Evolutionary conservation across 2,329 filamentous ascomycete species (phyloP), one percentile per base, ranked within the genome.

Genomic region (Penicillium sp.): DNA sequence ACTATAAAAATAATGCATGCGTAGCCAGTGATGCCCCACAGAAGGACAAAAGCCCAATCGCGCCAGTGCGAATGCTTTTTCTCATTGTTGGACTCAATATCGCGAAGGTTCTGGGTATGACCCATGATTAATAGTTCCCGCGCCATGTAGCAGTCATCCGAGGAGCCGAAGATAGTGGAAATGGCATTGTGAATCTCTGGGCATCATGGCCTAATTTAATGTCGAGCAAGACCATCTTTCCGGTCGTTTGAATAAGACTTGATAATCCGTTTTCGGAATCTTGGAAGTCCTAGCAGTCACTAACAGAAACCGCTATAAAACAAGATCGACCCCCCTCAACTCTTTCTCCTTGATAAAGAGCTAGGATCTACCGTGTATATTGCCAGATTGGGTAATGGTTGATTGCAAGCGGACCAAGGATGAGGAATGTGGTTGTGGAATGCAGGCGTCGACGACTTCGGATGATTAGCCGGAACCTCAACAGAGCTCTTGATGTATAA

Each of bases 21-120:
- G 45, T 70, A 72, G 29, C 67, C 62, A 41, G 67, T 3, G 17
- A 58, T 33, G 57, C 61, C 65, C 65, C 69, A 71, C 3, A 59
- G 54, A 25, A 70, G 27, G 21, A 67, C 41, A 15, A 46, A 29
- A 9, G 49, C 49, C 67, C 64, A 71, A 21, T 65, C 62, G 19
- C 60, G 66, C 61, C 62, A 65, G 33, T 33, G 38, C n/a, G 60
- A 59, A 37, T 48, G 17, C 23, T 45, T 41, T 19, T 51, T 46
- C 21, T 59, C 50, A 23, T 56, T 55, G 29, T 59, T 58, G 37
- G 64, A 65, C 56, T 71, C 67, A 27, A 68, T 23, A 58, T 72
- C 67, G 37, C 54, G 53, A n/a, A 49, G 25, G 15, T 40, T 51
- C 27, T 41, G 45, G 19, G 56, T 50, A 19, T 51, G 64, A 51